phyloP scores from a whole-genome alignment of 768 basidiomycete genomes.

The Lactarius deliciosus region DNA sequence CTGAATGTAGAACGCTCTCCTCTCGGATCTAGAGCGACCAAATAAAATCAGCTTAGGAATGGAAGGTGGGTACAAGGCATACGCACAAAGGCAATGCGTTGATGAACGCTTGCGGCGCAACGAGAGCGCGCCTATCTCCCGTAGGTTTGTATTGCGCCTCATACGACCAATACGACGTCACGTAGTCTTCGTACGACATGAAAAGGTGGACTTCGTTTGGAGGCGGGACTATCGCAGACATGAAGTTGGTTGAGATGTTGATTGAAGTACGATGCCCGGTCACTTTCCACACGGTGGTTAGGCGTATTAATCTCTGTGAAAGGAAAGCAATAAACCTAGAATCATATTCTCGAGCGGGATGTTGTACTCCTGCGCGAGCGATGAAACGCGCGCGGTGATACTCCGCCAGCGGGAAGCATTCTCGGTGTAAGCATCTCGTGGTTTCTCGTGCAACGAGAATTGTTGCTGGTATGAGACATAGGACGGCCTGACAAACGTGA shows the following conservation, averaged over 20 bases:
- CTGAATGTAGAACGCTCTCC: constrained; percentile 21
- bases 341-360: constrained; percentile 14
- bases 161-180: constrained; percentile 16
- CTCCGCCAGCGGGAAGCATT: constrained; percentile 14
- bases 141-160: constrained; percentile 8
- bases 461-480: constrained; percentile 11
- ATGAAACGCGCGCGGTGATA: neutral
- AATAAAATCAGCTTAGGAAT: neutral
- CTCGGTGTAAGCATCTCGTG: constrained; percentile 3
- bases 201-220: constrained; percentile 14
- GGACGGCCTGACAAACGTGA: constrained; percentile 8
- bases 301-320: neutral
- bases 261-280: constrained; percentile 19
- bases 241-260: constrained; percentile 5
- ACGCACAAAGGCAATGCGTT: constrained; percentile 4
- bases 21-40: constrained; percentile 7
- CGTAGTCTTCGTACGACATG: constrained; percentile 16
- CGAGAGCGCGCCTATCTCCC: neutral
- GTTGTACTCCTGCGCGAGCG: constrained; percentile 1
- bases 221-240: neutral
- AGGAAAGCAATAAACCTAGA: neutral
- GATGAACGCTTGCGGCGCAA: constrained; percentile 5
- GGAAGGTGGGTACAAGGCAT: neutral
- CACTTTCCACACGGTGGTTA: neutral
- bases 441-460: constrained; percentile 20